Base-by-base conservation (phyloP, 805 yeast species). In the Candida sithepensis region DNA sequence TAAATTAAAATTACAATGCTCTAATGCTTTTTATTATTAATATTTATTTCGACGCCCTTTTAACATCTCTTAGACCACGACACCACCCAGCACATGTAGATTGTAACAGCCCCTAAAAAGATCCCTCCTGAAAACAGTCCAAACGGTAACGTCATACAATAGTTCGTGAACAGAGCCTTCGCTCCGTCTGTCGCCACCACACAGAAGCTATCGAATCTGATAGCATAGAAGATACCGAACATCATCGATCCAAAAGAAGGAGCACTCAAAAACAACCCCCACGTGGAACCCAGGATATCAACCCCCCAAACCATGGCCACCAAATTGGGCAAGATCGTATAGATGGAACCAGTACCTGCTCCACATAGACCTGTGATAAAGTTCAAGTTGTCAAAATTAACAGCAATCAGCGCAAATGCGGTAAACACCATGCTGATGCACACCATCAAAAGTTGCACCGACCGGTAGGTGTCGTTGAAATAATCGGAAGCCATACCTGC, bases 201-300 rank as follows among this genome's bases (percentile, higher is more conserved):
- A 44, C 77, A 66, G 36, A 56, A 51, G 4, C 46, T 41, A 54
- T 88, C 94, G 55, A 77, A 82, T 18, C 79, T 65, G 21, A 66
- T 57, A 0, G 96, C 97, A 62, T 84, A 90, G 12, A 82, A 53
- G 43, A 86, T 58, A 5, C 96, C 91, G 57, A 77, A 86, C 2
- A 78, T 51, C 4, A 85, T 71, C 1, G 92, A 73, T 1, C 96
- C 96, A 2, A 88, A 53, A 0, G 97, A 96, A 1, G 97, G 97
- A 0, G 96, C 96, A 38, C 87, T 72, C 79, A 90, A 82, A 61
- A 88, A 85, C 28, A 85, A 71, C 2, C 97, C 97, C 88, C 96
- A 91, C 2, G 90, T 84, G 1, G 95, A 84, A 0, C 97, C 97
- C 65, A 91, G 81, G 28, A 86, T 76, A 41, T 85, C 89, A 24